Evolutionary conservation across 2,329 filamentous ascomycete genomes (phyloP), one percentile per base, ranked within the genome.

Genomic region (Pseudogymnoascus sp.): DNA sequence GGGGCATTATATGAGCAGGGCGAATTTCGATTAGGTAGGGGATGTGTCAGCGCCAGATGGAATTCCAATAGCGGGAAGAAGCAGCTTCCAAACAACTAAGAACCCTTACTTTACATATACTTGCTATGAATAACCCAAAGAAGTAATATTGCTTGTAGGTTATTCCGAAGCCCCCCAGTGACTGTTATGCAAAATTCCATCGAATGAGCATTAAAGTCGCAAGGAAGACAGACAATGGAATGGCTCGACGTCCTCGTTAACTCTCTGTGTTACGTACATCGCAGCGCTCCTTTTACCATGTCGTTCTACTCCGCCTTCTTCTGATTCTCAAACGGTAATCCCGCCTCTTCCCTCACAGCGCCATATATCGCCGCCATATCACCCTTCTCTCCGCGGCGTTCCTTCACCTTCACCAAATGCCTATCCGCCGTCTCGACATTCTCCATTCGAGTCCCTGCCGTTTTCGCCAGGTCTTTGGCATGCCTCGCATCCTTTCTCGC

Each of bases 301-400:
- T 58, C 28, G 54, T 25, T 54, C 47, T 54, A 54, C 54, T 47
- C 14, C 30, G 9, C 54, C 33, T 35, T 59, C 20, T 30, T 60
- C 62, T 80, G 74, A 66, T 88, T 90, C 70, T 90, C 88, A 74
- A 86, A 96, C 60, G 84, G 80, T 67, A 96, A 73, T 0, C 90
- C 91, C 28, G 82, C 83, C 71, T 91, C 87, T 75, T 87, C 78
- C 68, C 92, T 83, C 60, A 89, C 86, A 2, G 87, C 87, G 0
- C 92, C 92, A 75, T 96, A 96, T 37, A 96, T 87, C 9, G 83
- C 87, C 2, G 89, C 87, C 71, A 96, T 84, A 74, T 96, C 92
- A 0, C 90, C 91, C 66, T 80, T 84, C 47, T 81, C 79, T 0
- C 90, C 90, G 57, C 79, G 76, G 63, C 91, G 80, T 62, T 86